Base-by-base conservation (phyloP, 495 filamentous ascomycete species). In the Neurospora sp. region DNA sequence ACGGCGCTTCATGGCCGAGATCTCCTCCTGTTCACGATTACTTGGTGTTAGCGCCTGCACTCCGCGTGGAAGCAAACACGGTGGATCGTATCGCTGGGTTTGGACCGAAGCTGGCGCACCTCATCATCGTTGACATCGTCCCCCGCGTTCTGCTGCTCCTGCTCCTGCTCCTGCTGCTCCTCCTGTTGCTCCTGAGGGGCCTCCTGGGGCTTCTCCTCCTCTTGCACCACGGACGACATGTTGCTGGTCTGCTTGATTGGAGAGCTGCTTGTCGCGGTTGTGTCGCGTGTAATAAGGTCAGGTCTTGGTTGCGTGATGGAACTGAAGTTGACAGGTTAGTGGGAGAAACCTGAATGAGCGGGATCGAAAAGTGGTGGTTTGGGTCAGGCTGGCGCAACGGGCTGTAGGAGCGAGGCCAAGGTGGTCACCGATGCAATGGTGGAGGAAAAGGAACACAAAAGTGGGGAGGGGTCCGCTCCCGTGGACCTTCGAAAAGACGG, bases 1-100 rank as follows among this genome's bases (percentile, higher is more conserved):
- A 77, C 96, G 91, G 77, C 90, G 89, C 87, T 99, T 99, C 96
- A 99, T 98, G 70, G 93, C 94, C 37, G 91, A 90, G 79, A 99
- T 98, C 81, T 99, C 96, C 83, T 98, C 84, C 84, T 85, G 75
- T 71, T 72, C 70, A 42, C 68, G 45, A 35, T 61, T 31, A 35
- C 53, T 72, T 69, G 40, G 72, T 71, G 48, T 74, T 44, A 79
- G 72, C 42, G 70, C 73, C 69, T 40, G 48, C 35, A 22, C 14
- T 68, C n/a, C 72, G 45, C 27, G 40, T 14, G 31, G 44, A 42
- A 40, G 70, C 42, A 40, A 48, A 69, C 68, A 65, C 31, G 31
- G 40, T 12, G 8, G 70, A n/a, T 61, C 53, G 53, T 61, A 61
- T 61, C 53, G 0, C 22, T 27, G 53, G 53, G 12, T 31, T 1